Evolutionary conservation across 2,329 filamentous ascomycete genomes (phyloP).

Genomic region (Cryphonectria parasitica): DNA sequence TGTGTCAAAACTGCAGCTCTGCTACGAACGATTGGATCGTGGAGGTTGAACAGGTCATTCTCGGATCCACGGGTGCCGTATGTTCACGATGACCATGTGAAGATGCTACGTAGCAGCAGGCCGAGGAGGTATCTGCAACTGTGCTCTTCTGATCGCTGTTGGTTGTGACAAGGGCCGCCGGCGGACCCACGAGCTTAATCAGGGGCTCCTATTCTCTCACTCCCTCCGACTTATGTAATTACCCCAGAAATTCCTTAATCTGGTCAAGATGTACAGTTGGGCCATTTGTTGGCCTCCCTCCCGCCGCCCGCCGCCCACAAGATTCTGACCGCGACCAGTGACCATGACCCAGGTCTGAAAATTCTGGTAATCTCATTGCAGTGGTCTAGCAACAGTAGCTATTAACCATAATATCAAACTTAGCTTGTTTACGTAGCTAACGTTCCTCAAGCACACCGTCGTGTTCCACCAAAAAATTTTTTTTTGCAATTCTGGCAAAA

Average conservation of each 20-base stretch:
- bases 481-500: background rate
- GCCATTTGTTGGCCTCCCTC: background rate
- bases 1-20: slow-evolving; percentile 5
- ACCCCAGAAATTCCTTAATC: background rate
- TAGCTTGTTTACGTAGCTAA: background rate
- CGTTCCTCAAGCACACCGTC: background rate
- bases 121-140: background rate
- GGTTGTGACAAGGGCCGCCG: background rate
- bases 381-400: background rate
- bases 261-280: background rate
- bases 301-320: background rate
- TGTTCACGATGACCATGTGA: background rate
- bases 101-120: background rate
- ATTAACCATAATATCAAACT: background rate
- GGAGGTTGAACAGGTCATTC: background rate
- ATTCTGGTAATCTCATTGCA: background rate
- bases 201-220: background rate
- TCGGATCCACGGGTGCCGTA: background rate
- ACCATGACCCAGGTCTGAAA: background rate
- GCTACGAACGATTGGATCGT: background rate
- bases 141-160: background rate
- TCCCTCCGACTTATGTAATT: background rate
- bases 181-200: background rate
- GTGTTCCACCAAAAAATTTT: no score
- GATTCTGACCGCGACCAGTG: background rate